Evolutionary conservation across 805 yeast genomes (phyloP).

Genomic region (Candida tallmaniae): DNA sequence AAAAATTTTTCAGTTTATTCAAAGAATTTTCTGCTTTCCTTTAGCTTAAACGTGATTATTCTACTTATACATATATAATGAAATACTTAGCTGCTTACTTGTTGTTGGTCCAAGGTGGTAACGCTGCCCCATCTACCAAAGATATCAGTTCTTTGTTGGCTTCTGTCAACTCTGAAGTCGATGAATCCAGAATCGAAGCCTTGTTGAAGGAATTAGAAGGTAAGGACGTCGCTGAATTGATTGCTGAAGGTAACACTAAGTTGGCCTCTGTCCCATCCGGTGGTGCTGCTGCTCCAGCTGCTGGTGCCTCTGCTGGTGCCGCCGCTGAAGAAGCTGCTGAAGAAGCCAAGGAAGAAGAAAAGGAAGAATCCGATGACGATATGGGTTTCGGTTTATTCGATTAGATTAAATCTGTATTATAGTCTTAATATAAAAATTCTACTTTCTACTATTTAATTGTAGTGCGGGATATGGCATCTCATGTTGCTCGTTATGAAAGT

Average conservation of each 20-base stretch:
- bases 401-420: constrained; percentile 52
- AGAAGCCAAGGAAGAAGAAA: constrained; percentile 32
- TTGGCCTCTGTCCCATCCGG: constrained; percentile 75
- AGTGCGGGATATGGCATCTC: neutral
- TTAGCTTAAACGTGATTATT: constrained; percentile 19
- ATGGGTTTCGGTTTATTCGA: constrained; percentile 94
- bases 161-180: constrained; percentile 56
- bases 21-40: constrained; percentile 88
- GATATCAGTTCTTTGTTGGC: constrained; percentile 38
- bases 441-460: neutral
- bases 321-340: constrained; percentile 38
- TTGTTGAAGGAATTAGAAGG: constrained; percentile 47
- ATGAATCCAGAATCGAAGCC: constrained; percentile 57
- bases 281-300: constrained; percentile 38
- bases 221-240: constrained; percentile 44
- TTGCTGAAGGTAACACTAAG: constrained; percentile 90
- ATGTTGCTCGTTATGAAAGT: too few relatives aligned
- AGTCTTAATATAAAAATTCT: neutral
- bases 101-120: constrained; percentile 44
- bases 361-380: constrained; percentile 38
- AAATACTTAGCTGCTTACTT: constrained; percentile 46
- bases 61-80: constrained; percentile 16
- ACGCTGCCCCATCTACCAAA: constrained; percentile 40
- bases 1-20: constrained; percentile 20
- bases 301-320: constrained; percentile 32